These are phyloP conservation scores for Trichoderma sp. DNA, from an alignment of 2,329 filamentous ascomycete genomes.

Conservation along the genomic window DNA sequence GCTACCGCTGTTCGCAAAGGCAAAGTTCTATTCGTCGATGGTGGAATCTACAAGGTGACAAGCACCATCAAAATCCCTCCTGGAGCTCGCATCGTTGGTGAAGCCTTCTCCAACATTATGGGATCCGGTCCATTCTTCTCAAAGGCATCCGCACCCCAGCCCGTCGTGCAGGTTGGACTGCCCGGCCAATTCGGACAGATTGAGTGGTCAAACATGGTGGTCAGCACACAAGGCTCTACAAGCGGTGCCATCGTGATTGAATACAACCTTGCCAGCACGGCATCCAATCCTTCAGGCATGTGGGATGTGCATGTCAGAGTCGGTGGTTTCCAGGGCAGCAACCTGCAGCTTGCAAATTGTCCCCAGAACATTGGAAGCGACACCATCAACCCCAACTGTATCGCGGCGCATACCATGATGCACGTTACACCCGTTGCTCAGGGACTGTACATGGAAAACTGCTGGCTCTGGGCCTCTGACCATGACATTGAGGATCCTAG, in stretches of 20 bases:
- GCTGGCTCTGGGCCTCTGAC: conserved; percentile 52
- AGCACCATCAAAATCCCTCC: neutral
- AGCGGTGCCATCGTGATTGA: conserved; percentile 71
- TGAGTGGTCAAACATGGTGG: conserved; percentile 71
- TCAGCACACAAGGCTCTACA: conserved; percentile 67
- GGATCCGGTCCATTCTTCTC: conserved; percentile 58
- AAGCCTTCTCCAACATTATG: conserved; percentile 45
- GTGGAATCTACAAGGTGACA: neutral
- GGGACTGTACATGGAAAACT: conserved; percentile 46
- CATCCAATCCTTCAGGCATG: conserved; percentile 50
- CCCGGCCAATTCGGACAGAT: conserved; percentile 64
- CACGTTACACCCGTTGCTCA: conserved; percentile 43
- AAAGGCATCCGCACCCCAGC: conserved; percentile 55
- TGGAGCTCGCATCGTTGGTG: neutral
- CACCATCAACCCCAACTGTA: conserved; percentile 36
- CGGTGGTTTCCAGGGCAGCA: conserved; percentile 70
- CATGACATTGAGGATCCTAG: conserved; percentile 55
- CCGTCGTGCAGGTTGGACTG: conserved; percentile 66
- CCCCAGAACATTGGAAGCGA: conserved; percentile 49
- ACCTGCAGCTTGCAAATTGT: conserved; percentile 68
- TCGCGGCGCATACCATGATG: conserved; percentile 47
- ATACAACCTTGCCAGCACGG: conserved; percentile 62
- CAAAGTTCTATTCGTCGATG: neutral
- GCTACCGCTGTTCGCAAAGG: neutral
- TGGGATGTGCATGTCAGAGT: conserved; percentile 81